These are phyloP conservation scores for Scedosporium boydii DNA, from an alignment of 2,329 filamentous ascomycete genomes.

Conservation along the genomic window DNA sequence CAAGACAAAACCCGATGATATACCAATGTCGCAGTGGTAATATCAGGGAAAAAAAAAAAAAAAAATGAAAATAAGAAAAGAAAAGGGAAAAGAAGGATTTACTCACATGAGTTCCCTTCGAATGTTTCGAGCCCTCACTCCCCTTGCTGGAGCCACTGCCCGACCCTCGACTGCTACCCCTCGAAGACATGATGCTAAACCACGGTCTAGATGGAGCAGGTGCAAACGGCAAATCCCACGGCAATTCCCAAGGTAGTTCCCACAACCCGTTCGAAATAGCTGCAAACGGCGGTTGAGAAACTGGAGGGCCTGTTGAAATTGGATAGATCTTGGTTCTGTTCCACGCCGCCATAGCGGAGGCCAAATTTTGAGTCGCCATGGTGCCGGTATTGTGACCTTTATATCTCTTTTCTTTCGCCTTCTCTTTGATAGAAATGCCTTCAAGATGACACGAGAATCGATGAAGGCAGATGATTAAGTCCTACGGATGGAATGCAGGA, in stretches of 20 bases:
- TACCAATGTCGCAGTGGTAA: not conserved
- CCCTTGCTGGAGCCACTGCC: not conserved
- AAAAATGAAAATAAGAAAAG: not conserved
- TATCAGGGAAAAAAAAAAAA: not conserved
- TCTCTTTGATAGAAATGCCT: too few relatives aligned
- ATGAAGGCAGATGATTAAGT: not conserved
- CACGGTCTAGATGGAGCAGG: not conserved
- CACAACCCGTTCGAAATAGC: not conserved
- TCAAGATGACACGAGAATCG: too few relatives aligned
- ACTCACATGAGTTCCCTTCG: slow-evolving; percentile 4
- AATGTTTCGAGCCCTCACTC: not conserved
- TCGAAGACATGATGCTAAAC: not conserved
- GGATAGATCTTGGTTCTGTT: not conserved
- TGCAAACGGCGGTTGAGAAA: not conserved
- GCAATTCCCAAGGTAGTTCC: not conserved
- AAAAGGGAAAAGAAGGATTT: not conserved
- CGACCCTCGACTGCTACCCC: not conserved
- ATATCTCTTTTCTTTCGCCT: not conserved
- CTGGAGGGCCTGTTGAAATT: not conserved
- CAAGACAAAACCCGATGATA: not conserved
- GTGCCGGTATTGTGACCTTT: not conserved
- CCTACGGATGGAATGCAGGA: not conserved
- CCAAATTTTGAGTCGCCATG: not conserved
- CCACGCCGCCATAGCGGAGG: not conserved
- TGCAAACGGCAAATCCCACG: not conserved